A percentile compares a stretch with the other conserved stretches of the same genome.
Conservation (phyloP, 164 flowering plant genomes). For the Tetracentron sinense region DNA sequence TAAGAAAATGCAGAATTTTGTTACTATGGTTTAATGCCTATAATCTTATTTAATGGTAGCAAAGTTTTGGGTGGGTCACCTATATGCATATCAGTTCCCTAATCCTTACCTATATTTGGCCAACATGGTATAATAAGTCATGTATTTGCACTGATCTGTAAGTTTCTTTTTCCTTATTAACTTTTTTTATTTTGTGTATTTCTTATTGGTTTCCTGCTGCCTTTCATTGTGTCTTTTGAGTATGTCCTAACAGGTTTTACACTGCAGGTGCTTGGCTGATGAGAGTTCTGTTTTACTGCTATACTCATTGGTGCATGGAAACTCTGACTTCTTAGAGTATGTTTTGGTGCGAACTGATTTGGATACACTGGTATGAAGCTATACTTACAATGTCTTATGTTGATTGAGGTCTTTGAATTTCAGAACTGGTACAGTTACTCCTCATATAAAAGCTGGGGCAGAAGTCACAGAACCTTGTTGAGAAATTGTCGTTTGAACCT, state of each 20-base stretch:
- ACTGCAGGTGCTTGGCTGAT: constrained; percentile 80
- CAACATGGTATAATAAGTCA: background rate
- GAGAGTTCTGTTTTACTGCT: constrained; percentile 78
- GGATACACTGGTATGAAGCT: constrained; percentile 88
- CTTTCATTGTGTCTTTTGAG: background rate
- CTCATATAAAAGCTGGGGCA: background rate
- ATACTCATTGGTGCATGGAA: constrained; percentile 87
- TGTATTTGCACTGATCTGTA: background rate
- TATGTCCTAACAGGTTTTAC: background rate
- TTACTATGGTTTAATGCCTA: too few relatives aligned
- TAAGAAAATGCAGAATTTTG: too few relatives aligned
- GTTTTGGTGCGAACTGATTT: constrained; percentile 95
- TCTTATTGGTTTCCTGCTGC: background rate
- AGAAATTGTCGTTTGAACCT: too few relatives aligned
- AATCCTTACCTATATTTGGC: too few relatives aligned
- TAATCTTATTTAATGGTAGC: too few relatives aligned
- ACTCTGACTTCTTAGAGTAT: constrained; percentile 89
- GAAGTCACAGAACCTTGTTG: too few relatives aligned
- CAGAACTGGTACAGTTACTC: background rate
- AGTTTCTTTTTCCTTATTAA: too few relatives aligned
- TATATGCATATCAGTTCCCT: too few relatives aligned
- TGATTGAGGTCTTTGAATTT: background rate
- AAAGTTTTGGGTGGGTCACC: too few relatives aligned
- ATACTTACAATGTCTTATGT: background rate
- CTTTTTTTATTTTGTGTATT: background rate